Evolutionary conservation across 345 rosid species (phyloP), one percentile per base, ranked within the genome.

Genomic region (Eucalyptus virginea): DNA sequence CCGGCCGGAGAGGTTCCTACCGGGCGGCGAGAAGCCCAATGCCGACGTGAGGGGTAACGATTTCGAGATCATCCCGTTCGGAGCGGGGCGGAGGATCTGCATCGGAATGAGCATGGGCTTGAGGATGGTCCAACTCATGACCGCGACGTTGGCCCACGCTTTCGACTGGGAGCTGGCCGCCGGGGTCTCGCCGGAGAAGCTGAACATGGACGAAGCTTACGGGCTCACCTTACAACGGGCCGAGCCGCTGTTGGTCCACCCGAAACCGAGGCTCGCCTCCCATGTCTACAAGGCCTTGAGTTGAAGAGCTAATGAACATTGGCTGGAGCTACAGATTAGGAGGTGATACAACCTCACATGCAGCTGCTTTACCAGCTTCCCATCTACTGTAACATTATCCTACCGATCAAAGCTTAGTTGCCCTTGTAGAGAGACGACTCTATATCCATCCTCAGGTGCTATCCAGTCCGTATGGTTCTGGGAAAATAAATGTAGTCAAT

Each of bases 31-130:
- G 45, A 95, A 93, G 92, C 60, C 88, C 9, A 87, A 91, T 8
- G 96, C 92, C 1, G 97, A 97, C 32, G 95, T 97, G 8, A 95
- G 89, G 88, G 99, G 99, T 3, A 95, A 87, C 49, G 96, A 97
- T 47, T 97, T 92, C 32, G 96, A 95, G 93, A 91, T 96, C 3
- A 95, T 97, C 83, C 99, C 97, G 4, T 97, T 97, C 58, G 96
- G 97, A 11, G 97, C 98, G 1, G 98, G 99, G 18, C 94, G 97
- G 40, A 96, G 99, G 91, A 96, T 97, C 14, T 97, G 99, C 34
- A 97, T 96, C 2, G 98, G 98, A 12, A 52, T 97, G 93, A 96
- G 93, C 90, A 49, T 96, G 89, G 99, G 97, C 24, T 47, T 96
- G 89, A 94, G 97, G 24, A 95, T 93, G 92, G 97, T 97, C 30